These are phyloP conservation scores for Populus nigra DNA, from an alignment of 345 rosid species.

Conservation along the genomic window DNA sequence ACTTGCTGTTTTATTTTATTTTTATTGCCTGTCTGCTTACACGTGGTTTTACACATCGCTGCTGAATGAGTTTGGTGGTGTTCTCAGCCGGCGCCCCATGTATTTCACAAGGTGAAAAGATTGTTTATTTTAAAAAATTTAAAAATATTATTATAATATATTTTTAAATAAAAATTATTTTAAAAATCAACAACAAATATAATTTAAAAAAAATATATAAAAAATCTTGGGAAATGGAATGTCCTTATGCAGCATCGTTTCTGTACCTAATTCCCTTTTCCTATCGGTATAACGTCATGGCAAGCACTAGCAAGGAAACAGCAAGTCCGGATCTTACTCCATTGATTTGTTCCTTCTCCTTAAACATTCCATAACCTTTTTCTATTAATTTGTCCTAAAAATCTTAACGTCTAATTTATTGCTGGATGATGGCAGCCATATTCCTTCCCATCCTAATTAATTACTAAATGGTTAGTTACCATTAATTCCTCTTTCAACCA, in stretches of 20 bases:
- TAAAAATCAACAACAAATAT: too few species aligned
- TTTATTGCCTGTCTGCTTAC: conserved; percentile 27
- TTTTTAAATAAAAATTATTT: too few species aligned
- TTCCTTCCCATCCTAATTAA: not conserved
- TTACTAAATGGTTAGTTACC: not conserved
- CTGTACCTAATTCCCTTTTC: not conserved
- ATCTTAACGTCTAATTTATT: not conserved
- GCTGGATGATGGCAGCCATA: not conserved
- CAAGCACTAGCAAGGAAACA: not conserved
- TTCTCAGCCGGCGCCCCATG: conserved; percentile 32
- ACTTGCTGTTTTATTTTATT: not conserved
- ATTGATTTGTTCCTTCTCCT: not conserved
- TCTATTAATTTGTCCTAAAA: not conserved
- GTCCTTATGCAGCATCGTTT: not conserved
- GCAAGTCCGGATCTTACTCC: not conserved
- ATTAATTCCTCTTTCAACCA: not conserved
- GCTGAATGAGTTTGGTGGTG: conserved; percentile 11
- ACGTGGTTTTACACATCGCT: conserved; percentile 44
- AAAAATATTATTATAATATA: too few species aligned
- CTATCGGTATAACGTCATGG: not conserved
- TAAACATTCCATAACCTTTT: not conserved
- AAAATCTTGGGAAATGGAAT: not conserved
- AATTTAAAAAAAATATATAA: too few species aligned
- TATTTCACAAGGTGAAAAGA: not conserved
- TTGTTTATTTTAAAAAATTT: too few species aligned